Evolutionary conservation across 2,329 filamentous ascomycete genomes (phyloP).

Genomic region (Myriosclerotinia duriaeana): DNA sequence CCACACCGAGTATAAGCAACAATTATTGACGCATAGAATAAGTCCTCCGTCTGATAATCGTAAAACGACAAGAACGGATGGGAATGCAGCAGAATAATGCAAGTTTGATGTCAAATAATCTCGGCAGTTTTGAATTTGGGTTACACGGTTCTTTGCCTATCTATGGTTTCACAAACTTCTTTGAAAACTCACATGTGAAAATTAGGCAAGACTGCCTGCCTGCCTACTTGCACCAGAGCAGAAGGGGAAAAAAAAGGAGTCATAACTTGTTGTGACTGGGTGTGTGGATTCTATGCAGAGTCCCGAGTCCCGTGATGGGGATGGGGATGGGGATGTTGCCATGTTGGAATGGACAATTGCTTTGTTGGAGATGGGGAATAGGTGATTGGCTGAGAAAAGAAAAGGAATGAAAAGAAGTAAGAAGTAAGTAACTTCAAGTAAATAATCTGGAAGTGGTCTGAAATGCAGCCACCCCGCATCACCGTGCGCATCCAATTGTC

Average conservation of each 20-base stretch:
- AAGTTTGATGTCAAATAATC: conserved; percentile 13
- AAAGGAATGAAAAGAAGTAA: background rate
- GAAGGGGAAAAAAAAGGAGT: background rate
- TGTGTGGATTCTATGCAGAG: background rate
- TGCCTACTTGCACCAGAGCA: background rate
- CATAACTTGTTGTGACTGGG: background rate
- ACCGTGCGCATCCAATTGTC: background rate
- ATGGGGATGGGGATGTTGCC: too few relatives aligned
- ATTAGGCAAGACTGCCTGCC: background rate
- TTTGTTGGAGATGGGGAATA: background rate
- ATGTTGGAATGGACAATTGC: background rate
- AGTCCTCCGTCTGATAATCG: background rate
- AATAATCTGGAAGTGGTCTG: background rate
- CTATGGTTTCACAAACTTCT: background rate
- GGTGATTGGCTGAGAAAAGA: background rate
- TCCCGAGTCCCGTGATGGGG: too few relatives aligned
- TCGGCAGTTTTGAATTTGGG: background rate
- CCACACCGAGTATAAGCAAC: background rate
- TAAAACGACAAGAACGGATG: background rate
- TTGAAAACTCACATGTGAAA: background rate
- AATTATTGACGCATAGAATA: background rate
- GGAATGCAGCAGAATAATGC: background rate
- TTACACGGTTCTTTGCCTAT: background rate
- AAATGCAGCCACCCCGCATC: conserved; percentile 19
- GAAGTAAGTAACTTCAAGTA: too few relatives aligned